Percentiles rank a stretch among this genome's conserved stretches.
Evolutionary conservation across 192 early-diverging fungal species (phyloP).

Genomic region (Umbelopsis vinacea): DNA sequence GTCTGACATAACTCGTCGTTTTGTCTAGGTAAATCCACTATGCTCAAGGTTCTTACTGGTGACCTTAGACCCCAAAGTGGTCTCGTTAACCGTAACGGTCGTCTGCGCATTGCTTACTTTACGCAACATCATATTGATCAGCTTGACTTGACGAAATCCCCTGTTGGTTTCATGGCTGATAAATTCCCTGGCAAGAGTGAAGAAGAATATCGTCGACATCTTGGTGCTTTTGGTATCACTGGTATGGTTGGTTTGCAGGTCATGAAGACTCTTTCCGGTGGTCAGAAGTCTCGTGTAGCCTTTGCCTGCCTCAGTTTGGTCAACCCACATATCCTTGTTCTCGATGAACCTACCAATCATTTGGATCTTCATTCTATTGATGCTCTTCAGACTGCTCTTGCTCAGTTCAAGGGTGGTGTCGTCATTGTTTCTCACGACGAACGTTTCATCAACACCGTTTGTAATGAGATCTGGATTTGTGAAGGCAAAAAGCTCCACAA

Average conservation of each 20-base stretch:
- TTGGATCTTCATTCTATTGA: constrained; percentile 94
- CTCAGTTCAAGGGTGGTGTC: constrained; percentile 91
- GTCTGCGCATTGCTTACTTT: constrained; percentile 93
- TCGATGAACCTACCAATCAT: constrained; percentile 95
- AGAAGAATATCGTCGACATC: constrained; percentile 93
- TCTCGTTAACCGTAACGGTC: constrained; percentile 87
- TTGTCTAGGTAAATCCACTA: constrained; percentile 82
- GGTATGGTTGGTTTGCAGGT: constrained; percentile 95
- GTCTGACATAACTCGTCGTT: background rate
- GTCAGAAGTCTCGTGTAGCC: constrained; percentile 95
- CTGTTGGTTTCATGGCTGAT: constrained; percentile 87
- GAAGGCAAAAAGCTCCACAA: constrained; percentile 77
- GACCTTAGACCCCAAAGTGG: constrained; percentile 81
- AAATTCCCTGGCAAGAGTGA: constrained; percentile 91
- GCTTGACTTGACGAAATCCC: constrained; percentile 81
- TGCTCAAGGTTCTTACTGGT: constrained; percentile 91
- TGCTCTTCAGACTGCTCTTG: constrained; percentile 85
- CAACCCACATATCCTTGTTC: constrained; percentile 91
- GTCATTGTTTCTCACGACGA: constrained; percentile 98
- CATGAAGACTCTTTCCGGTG: constrained; percentile 94
- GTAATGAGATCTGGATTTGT: constrained; percentile 94
- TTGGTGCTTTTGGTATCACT: constrained; percentile 95
- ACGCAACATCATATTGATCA: constrained; percentile 99
- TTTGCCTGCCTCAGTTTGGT: constrained; percentile 94
- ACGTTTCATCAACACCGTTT: constrained; percentile 88